A percentile compares a stretch with the other conserved stretches of the same genome.
phyloP scores from a whole-genome alignment of 2,329 filamentous ascomycete genomes.

The Atkinsonella texensis region DNA sequence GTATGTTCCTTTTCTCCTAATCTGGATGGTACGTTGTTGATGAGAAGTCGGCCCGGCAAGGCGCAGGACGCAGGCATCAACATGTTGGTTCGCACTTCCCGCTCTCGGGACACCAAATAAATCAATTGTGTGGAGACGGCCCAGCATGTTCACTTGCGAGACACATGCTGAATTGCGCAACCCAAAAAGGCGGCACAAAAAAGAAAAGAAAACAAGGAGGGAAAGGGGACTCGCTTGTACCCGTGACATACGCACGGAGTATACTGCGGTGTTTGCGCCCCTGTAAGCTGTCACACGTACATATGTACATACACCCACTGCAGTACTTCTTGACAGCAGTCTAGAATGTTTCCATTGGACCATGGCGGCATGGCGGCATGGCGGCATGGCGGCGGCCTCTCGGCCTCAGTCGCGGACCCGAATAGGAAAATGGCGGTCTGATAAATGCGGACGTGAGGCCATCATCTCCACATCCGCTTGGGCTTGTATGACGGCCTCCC shows the following conservation, averaged over 20 bases:
- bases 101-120: not conserved
- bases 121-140: not conserved
- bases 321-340: not conserved
- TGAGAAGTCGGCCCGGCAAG: not conserved
- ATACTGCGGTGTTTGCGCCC: not conserved
- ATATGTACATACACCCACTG: too few species aligned
- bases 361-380: not conserved
- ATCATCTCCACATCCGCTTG: not conserved
- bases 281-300: not conserved
- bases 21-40: not conserved
- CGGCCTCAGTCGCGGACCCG: not conserved
- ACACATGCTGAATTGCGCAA: not conserved
- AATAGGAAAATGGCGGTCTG: not conserved
- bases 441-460: not conserved
- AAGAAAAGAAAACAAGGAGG: too few species aligned
- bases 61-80: not conserved
- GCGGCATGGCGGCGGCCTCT: not conserved
- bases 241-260: too few species aligned
- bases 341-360: not conserved
- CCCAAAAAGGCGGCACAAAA: not conserved
- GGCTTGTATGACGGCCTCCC: too few species aligned
- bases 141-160: not conserved
- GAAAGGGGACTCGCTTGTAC: too few species aligned
- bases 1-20: too few species aligned
- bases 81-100: not conserved